Evolutionary conservation across 192 early-diverging fungal species (phyloP).

Genomic region (Geranomyces michiganensis): DNA sequence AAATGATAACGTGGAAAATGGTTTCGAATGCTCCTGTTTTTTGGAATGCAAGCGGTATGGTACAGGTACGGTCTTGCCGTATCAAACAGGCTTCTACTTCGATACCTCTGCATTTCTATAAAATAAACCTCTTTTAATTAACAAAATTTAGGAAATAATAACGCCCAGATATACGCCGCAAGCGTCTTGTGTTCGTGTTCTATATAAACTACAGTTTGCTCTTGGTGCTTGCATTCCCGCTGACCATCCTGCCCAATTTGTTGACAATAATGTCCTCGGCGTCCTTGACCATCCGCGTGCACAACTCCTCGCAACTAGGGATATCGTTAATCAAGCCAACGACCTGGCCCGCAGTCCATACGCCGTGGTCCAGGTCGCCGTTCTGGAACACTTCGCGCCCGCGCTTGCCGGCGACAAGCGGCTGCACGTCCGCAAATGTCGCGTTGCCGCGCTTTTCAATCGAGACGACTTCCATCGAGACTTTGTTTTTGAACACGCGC

Average conservation of each 20-base stretch:
- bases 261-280: slow-evolving; percentile 50
- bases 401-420: slow-evolving; percentile 67
- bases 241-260: slow-evolving; percentile 38
- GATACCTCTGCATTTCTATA: too few relatives aligned
- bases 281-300: slow-evolving; percentile 59
- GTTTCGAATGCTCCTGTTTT: too few relatives aligned
- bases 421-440: slow-evolving; percentile 68
- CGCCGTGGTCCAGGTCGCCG: slow-evolving; percentile 51
- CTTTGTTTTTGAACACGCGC: slow-evolving; percentile 73
- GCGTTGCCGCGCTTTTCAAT: slow-evolving; percentile 68
- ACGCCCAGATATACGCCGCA: too few relatives aligned
- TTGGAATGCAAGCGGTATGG: too few relatives aligned
- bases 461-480: slow-evolving; percentile 68
- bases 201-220: slow-evolving; percentile 35
- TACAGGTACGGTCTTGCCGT: too few relatives aligned
- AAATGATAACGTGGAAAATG: too few relatives aligned
- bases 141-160: too few relatives aligned
- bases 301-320: slow-evolving; percentile 71
- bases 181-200: too few relatives aligned
- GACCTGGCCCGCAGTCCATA: slow-evolving; percentile 69
- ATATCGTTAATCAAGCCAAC: slow-evolving; percentile 75
- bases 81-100: too few relatives aligned
- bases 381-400: slow-evolving; percentile 50
- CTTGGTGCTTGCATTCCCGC: neutral
- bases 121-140: too few relatives aligned